Evolutionary conservation across 495 filamentous ascomycete genomes (phyloP).

Genomic region (Rhizodiscina lignyota): DNA sequence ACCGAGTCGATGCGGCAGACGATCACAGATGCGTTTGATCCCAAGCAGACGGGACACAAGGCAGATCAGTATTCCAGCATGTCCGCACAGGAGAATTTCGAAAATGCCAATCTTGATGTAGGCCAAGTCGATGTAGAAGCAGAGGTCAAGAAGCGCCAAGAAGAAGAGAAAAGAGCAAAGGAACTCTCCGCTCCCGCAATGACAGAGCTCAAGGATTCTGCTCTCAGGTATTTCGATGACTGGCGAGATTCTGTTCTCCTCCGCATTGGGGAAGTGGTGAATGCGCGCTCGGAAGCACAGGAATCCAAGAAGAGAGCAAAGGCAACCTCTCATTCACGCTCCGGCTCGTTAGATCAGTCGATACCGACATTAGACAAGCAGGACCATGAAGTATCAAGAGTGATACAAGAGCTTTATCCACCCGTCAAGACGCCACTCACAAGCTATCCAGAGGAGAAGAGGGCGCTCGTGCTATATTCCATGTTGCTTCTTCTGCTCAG

Average conservation of each 20-base stretch:
- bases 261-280: neutral
- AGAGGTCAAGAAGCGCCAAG: constrained; percentile 10
- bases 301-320: neutral
- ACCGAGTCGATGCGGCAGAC: constrained; percentile 22
- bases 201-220: constrained; percentile 10
- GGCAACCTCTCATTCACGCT: neutral
- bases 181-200: constrained; percentile 12
- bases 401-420: constrained; percentile 24
- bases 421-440: constrained; percentile 28
- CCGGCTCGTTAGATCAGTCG: too few relatives aligned
- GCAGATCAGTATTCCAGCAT: constrained; percentile 8
- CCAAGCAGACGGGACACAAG: constrained; percentile 15
- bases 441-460: constrained; percentile 23
- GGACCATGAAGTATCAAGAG: neutral
- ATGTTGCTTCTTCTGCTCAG: constrained; percentile 61
- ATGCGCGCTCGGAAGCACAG: constrained; percentile 3
- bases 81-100: constrained; percentile 3
- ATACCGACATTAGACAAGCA: neutral
- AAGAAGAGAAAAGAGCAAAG: constrained; percentile 5
- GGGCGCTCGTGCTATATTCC: constrained; percentile 33
- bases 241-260: neutral
- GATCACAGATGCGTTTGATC: constrained; percentile 21
- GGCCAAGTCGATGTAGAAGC: constrained; percentile 14
- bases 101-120: constrained; percentile 11
- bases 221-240: constrained; percentile 10